Conservation (phyloP, 1,284 basidiomycete genomes). For the Phlebopus sp. region DNA sequence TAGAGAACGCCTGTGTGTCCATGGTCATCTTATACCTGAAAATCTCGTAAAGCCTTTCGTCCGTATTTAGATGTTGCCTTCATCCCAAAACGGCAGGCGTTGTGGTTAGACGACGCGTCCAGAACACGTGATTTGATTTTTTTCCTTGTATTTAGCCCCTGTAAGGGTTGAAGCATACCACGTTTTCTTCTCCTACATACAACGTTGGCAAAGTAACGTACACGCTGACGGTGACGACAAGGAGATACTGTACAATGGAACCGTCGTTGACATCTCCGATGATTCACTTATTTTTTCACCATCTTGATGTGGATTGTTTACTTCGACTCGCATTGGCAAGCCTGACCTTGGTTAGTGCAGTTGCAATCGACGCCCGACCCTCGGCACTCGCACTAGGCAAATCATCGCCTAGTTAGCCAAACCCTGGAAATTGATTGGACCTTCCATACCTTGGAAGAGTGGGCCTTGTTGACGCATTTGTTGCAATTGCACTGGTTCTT, state of each 20-base stretch:
- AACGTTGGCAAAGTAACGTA: neutral
- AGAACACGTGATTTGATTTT: slow-evolving; percentile 8
- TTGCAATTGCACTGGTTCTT: slow-evolving; percentile 19
- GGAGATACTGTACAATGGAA: neutral
- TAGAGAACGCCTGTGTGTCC: neutral
- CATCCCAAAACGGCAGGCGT: slow-evolving; percentile 21
- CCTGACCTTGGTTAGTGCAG: slow-evolving; percentile 14
- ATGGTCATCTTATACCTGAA: slow-evolving; percentile 6
- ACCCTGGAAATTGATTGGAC: neutral
- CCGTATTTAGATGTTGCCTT: slow-evolving; percentile 15
- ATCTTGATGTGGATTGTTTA: slow-evolving; percentile 2
- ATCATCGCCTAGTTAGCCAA: neutral
- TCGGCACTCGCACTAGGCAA: slow-evolving; percentile 21
- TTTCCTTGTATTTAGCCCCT: slow-evolving; percentile 2
- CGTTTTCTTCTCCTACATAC: neutral
- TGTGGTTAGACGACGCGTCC: neutral
- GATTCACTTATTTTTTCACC: slow-evolving; percentile 7
- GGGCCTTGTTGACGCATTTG: slow-evolving; percentile 19
- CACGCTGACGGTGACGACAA: neutral
- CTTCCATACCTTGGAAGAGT: slow-evolving; percentile 17
- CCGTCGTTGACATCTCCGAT: neutral
- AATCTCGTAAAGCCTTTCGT: neutral
- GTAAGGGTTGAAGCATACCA: neutral
- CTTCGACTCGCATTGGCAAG: slow-evolving; percentile 19
- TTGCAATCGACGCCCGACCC: slow-evolving; percentile 18